Conservation (phyloP, 768 basidiomycete genomes). For the Leccinum subgranulosum region DNA sequence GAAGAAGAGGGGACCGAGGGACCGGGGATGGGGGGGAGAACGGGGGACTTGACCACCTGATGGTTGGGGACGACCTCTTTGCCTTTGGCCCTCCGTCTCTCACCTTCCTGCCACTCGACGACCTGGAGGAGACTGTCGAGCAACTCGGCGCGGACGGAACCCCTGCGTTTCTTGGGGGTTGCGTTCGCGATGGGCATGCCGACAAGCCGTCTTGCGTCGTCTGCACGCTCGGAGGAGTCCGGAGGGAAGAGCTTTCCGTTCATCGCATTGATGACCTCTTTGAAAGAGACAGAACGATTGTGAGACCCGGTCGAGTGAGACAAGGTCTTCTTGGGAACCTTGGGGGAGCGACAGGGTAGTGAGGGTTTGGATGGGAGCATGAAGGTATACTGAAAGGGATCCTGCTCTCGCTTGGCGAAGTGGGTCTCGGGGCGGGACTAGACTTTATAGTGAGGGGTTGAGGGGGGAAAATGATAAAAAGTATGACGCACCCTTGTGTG, state of each 20-base stretch:
- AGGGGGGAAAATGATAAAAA: background rate
- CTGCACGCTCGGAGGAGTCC: slow-evolving; percentile 32
- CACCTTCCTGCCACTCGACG: slow-evolving; percentile 41
- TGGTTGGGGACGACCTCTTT: slow-evolving; percentile 36
- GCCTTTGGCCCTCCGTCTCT: slow-evolving; percentile 38
- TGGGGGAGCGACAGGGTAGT: slow-evolving; percentile 20
- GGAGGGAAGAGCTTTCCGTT: slow-evolving; percentile 54
- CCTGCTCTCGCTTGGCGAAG: slow-evolving; percentile 17
- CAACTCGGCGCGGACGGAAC: slow-evolving; percentile 33
- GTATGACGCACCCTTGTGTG: slow-evolving; percentile 20
- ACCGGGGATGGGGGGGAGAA: slow-evolving; percentile 14
- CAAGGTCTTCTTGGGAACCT: slow-evolving; percentile 6
- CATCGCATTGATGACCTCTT: slow-evolving; percentile 56
- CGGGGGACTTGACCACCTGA: slow-evolving; percentile 10
- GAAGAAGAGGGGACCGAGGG: slow-evolving; percentile 19
- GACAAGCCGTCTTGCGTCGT: slow-evolving; percentile 29
- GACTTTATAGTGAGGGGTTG: slow-evolving; percentile 1
- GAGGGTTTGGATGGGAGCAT: slow-evolving; percentile 25
- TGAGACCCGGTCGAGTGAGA: slow-evolving; percentile 9
- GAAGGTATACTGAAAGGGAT: slow-evolving; percentile 33
- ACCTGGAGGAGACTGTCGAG: slow-evolving; percentile 43
- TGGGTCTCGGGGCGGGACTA: slow-evolving; percentile 18
- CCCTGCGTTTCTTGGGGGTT: slow-evolving; percentile 15
- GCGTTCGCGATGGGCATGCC: slow-evolving; percentile 21
- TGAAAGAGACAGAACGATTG: slow-evolving; percentile 47